phyloP scores from a whole-genome alignment of 805 yeast genomes.

The Spathaspora passalidarum region DNA sequence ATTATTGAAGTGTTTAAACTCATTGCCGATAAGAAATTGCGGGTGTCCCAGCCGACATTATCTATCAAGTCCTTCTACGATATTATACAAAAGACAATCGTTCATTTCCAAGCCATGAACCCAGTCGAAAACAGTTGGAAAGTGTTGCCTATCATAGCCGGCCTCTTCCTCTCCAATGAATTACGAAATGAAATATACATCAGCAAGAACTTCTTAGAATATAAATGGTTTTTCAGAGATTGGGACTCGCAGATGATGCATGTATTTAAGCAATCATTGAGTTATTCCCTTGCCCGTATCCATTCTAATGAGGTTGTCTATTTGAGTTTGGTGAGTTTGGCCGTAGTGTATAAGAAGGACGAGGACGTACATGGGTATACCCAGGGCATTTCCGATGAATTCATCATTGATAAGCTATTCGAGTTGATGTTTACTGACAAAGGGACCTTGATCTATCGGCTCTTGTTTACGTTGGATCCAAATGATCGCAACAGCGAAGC shows the following conservation, averaged over 20 bases:
- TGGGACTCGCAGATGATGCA: conserved; percentile 27
- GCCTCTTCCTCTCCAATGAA: conserved; percentile 38
- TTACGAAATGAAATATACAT: conserved; percentile 32
- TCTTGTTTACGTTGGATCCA: conserved; percentile 14
- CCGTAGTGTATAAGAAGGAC: conserved; percentile 26
- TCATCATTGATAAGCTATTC: conserved; percentile 17
- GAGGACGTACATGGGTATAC: conserved; percentile 20
- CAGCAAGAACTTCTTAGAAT: conserved; percentile 21
- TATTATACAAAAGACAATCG: conserved; percentile 31
- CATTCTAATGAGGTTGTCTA: conserved; percentile 21
- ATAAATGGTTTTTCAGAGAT: conserved; percentile 30
- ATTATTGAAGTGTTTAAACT: conserved; percentile 49
- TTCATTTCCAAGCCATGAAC: conserved; percentile 26
- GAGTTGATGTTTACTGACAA: conserved; percentile 19
- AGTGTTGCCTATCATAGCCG: conserved; percentile 45
- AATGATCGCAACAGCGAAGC: conserved; percentile 9
- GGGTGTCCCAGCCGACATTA: conserved; percentile 47
- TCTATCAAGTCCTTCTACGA: conserved; percentile 43
- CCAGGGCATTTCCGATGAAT: conserved; percentile 13
- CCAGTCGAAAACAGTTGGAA: conserved; percentile 41
- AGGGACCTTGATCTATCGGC: conserved; percentile 12
- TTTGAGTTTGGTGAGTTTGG: conserved; percentile 33
- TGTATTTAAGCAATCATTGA: conserved; percentile 28
- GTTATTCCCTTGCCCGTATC: conserved; percentile 20
- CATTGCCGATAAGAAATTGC: conserved; percentile 43